Base-by-base conservation (phyloP, 2,329 filamentous ascomycete species). In the Pyricularia sp. region DNA sequence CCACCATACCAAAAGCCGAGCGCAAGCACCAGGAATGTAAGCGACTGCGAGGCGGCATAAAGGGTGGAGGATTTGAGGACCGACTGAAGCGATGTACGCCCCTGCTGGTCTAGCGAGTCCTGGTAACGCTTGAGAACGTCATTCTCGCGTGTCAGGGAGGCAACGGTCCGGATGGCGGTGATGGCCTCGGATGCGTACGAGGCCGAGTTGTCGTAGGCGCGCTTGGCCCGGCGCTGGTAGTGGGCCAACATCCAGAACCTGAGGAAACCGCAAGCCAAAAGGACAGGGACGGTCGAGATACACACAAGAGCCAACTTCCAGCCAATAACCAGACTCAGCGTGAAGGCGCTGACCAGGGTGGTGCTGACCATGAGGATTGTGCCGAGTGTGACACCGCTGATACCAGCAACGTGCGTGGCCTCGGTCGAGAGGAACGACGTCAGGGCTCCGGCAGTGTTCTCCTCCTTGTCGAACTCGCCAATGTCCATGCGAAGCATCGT, bases 1-100 rank as follows among this genome's bases (percentile, higher is more conserved):
- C 92, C 92, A 70, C 93, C 93, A 74, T 95, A 97, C 92, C 92
- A 97, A 82, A 97, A 97, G 1, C 91, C 93, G 4, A 97, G 86
- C 0, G 93, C 93, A 70, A 95, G 90, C 72, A 50, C 42, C 90
- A 92, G 65, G 93, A 83, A 80, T 97, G 96, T 70, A 92, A 87
- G 70, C 97, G 81, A 0, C 91, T 93, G 79, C 97, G 94, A 0
- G 93, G 92, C 1, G 0, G 94, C 93, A 76, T 97, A 98, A 5
- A 97, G 86, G 0, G 85, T 77, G 12, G 92, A 94, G 0, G 92
- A 93, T 74, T 89, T 90, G 70, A 93, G 77, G 36, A 97, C 86
- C 0, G 92, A 95, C 11, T 85, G 83, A 55, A 97, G 78, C 71
- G 91, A 92, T 65, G 83, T 82, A 68, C 84, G 85, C 66, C 89